Conservation (phyloP, 2,329 filamentous ascomycete species). For the Alternaria hordeiaustralica region DNA sequence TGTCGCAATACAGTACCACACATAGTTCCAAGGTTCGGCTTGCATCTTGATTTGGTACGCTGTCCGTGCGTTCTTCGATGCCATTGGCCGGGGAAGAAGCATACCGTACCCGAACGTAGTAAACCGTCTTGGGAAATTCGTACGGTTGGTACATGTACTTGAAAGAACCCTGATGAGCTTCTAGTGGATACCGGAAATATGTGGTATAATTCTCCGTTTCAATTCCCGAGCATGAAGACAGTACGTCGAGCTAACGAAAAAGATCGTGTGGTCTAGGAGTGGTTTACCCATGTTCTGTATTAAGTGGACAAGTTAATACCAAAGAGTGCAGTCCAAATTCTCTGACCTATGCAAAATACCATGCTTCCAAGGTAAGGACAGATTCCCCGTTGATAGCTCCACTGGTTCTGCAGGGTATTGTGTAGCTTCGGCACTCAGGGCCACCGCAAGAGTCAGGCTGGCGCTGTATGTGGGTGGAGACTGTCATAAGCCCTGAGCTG, state of each 20-base stretch:
- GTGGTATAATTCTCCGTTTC: constrained; percentile 7
- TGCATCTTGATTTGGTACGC: not conserved
- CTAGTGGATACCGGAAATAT: constrained; percentile 3
- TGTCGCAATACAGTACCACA: constrained; percentile 1
- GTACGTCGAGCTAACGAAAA: not conserved
- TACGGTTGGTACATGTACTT: not conserved
- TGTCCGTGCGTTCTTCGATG: not conserved
- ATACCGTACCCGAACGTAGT: constrained; percentile 5
- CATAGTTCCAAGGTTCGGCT: not conserved
- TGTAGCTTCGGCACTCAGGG: constrained; percentile 1
- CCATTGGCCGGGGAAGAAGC: constrained; percentile 11
- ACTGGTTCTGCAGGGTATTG: constrained; percentile 6
- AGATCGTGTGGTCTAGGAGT: not conserved
- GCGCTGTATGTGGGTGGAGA: not conserved
- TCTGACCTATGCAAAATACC: not conserved
- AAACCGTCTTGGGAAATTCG: not conserved
- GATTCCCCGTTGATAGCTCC: not conserved
- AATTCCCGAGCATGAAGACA: not conserved
- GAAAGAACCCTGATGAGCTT: not conserved
- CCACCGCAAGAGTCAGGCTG: not conserved
- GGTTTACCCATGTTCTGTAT: not conserved
- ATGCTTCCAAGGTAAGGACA: not conserved
- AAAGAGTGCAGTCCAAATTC: not conserved
- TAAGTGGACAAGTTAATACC: not conserved
- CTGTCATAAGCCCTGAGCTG: not conserved